Evolutionary conservation across 208 protist genomes (phyloP).

Genomic region (Trypanosoma grayi): DNA sequence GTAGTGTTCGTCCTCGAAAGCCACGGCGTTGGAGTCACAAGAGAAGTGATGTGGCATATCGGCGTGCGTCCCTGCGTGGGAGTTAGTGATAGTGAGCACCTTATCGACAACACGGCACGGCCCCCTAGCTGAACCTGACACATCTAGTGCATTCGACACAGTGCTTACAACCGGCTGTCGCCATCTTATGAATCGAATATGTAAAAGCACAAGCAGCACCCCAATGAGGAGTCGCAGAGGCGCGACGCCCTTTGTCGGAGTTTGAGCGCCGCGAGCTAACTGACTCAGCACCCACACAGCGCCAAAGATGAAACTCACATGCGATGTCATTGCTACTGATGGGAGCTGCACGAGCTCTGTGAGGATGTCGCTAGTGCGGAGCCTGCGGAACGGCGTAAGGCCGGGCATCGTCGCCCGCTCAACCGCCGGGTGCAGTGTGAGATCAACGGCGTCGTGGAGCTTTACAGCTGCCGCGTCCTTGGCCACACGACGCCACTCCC

Average conservation of each 20-base stretch:
- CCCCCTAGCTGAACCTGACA: conserved; percentile 52
- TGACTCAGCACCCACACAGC: conserved; percentile 22
- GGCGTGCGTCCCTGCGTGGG: conserved; percentile 74
- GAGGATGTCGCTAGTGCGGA: conserved; percentile 32
- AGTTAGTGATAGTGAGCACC: conserved; percentile 64
- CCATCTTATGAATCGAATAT: conserved; percentile 29
- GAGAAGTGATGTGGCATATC: conserved; percentile 67
- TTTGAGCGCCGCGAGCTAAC: conserved; percentile 5
- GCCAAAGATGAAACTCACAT: conserved; percentile 35
- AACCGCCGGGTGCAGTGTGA: conserved; percentile 36
- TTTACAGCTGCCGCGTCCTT: background rate
- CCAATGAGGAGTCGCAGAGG: background rate
- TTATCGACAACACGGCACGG: conserved; percentile 41
- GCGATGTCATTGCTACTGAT: conserved; percentile 33
- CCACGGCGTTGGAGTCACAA: conserved; percentile 22
- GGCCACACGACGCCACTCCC: conserved; percentile 27
- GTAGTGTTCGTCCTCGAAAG: conserved; percentile 57
- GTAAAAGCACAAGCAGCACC: conserved; percentile 3
- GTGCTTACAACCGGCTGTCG: conserved; percentile 26
- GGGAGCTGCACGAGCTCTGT: conserved; percentile 35
- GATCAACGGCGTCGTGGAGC: conserved; percentile 27
- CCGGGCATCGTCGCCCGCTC: conserved; percentile 28
- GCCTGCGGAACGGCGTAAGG: conserved; percentile 33
- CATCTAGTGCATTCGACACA: too few species aligned
- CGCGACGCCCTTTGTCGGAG: background rate